Conservation (phyloP, 345 rosid species). For the Lepidium africanum region DNA sequence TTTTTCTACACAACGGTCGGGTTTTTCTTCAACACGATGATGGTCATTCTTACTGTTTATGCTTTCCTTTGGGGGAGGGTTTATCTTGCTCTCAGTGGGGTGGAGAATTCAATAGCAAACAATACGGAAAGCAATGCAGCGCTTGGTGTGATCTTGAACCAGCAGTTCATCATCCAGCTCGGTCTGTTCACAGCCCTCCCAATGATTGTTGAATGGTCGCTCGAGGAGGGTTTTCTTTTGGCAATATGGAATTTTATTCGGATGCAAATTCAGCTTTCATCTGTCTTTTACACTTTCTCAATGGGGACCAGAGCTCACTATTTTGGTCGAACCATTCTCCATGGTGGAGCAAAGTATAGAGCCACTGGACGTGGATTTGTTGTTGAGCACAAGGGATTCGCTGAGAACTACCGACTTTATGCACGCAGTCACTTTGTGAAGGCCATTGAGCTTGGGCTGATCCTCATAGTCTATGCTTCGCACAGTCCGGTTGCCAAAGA, state of each 20-base stretch:
- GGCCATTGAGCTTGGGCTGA: slow-evolving; percentile 80
- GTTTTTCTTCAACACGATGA: slow-evolving; percentile 64
- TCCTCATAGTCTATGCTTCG: slow-evolving; percentile 64
- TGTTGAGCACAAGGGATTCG: slow-evolving; percentile 68
- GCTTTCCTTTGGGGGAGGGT: slow-evolving; percentile 82
- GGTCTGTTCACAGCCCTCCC: slow-evolving; percentile 84
- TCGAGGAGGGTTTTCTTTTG: slow-evolving; percentile 77
- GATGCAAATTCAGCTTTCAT: slow-evolving; percentile 81
- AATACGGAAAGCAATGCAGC: slow-evolving; percentile 44
- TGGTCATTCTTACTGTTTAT: slow-evolving; percentile 64
- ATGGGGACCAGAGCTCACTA: slow-evolving; percentile 81
- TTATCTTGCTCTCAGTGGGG: slow-evolving; percentile 81
- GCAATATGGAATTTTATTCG: slow-evolving; percentile 81
- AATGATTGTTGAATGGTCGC: slow-evolving; percentile 77
- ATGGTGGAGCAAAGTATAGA: slow-evolving; percentile 89
- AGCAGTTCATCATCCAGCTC: slow-evolving; percentile 74
- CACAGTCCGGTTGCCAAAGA: slow-evolving; percentile 49
- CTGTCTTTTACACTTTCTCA: slow-evolving; percentile 74
- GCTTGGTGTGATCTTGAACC: slow-evolving; percentile 67
- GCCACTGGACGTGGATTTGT: slow-evolving; percentile 95
- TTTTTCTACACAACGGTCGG: slow-evolving; percentile 72
- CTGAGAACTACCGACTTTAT: slow-evolving; percentile 73
- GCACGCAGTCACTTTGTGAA: slow-evolving; percentile 89
- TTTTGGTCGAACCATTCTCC: slow-evolving; percentile 88
- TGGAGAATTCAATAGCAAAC: slow-evolving; percentile 35